Evolutionary conservation across 352 stramenopile genomes (phyloP).

Genomic region (Phytophthora sojae): DNA sequence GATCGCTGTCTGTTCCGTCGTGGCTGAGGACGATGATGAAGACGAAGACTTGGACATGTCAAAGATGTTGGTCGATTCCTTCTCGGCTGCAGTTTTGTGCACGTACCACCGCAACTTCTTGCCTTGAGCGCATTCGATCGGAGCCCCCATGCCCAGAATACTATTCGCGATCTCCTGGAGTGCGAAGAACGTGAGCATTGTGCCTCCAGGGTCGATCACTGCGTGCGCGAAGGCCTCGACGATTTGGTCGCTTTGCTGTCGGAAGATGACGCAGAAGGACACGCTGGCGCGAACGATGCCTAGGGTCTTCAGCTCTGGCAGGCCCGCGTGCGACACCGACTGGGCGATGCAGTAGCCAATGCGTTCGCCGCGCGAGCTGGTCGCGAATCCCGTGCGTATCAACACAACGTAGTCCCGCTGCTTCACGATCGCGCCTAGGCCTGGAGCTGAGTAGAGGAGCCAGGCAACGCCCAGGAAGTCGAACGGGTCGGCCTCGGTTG

Average conservation of each 20-base stretch:
- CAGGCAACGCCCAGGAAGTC: slow-evolving; percentile 53
- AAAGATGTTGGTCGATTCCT: slow-evolving; percentile 7
- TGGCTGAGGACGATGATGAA: slow-evolving; percentile 19
- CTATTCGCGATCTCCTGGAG: slow-evolving; percentile 37
- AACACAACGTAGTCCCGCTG: slow-evolving; percentile 57
- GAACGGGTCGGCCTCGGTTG: slow-evolving; percentile 49
- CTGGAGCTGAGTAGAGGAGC: slow-evolving; percentile 50
- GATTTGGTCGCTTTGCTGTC: slow-evolving; percentile 42
- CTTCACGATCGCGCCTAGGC: slow-evolving; percentile 37
- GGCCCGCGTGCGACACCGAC: slow-evolving; percentile 53
- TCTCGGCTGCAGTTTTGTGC: slow-evolving; percentile 32
- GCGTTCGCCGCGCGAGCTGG: slow-evolving; percentile 49
- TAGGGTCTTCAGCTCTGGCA: slow-evolving; percentile 46
- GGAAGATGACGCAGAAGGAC: slow-evolving; percentile 54
- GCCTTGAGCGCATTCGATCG: slow-evolving; percentile 48
- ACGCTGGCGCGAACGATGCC: slow-evolving; percentile 50
- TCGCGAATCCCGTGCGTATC: slow-evolving; percentile 36
- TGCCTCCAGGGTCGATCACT: slow-evolving; percentile 47
- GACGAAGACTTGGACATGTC: slow-evolving; percentile 30
- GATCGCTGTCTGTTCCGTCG: background rate
- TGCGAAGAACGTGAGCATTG: slow-evolving; percentile 49
- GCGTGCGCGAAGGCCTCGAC: slow-evolving; percentile 56
- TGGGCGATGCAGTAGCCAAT: slow-evolving; percentile 55
- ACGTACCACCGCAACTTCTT: slow-evolving; percentile 69
- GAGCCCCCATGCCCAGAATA: slow-evolving; percentile 38